Evolutionary conservation across 108 stramenopile species (phyloP).

Genomic region (Cyclostephanos invisitatus): DNA sequence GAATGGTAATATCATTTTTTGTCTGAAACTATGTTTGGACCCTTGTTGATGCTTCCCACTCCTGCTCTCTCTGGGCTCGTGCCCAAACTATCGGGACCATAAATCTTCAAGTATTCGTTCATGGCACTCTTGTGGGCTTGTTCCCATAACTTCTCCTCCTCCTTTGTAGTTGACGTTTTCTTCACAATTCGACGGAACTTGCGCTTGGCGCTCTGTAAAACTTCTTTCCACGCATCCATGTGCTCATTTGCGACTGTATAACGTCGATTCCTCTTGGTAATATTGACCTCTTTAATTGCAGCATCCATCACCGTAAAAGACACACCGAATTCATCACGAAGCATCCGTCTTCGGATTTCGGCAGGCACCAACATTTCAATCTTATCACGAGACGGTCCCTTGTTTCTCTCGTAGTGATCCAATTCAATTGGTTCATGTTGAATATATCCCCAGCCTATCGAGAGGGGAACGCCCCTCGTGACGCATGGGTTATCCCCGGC

Average conservation of each 20-base stretch:
- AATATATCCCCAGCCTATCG: constrained; percentile 45
- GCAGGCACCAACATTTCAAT: constrained; percentile 52
- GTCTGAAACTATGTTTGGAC: background rate
- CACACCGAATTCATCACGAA: constrained; percentile 39
- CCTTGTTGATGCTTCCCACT: background rate
- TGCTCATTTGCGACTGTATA: constrained; percentile 38
- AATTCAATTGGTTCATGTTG: constrained; percentile 37
- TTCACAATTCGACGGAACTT: constrained; percentile 38
- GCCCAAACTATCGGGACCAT: background rate
- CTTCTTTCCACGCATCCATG: constrained; percentile 40
- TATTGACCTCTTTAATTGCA: constrained; percentile 35
- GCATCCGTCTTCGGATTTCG: constrained; percentile 36
- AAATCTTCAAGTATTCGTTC: background rate
- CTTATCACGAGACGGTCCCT: constrained; percentile 48
- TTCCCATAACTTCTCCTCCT: constrained; percentile 42
- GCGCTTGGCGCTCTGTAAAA: constrained; percentile 38
- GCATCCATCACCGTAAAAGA: constrained; percentile 34
- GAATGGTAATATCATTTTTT: constrained; percentile 1
- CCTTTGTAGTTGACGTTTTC: constrained; percentile 26
- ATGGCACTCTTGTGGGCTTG: constrained; percentile 30
- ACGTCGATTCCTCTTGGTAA: constrained; percentile 29
- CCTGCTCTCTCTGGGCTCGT: background rate
- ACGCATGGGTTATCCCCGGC: constrained; percentile 57
- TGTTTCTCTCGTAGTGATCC: constrained; percentile 38
- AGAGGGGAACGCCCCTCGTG: constrained; percentile 47